These are phyloP conservation scores for Dactylella cylindrospora DNA, from an alignment of 2,329 filamentous ascomycete genomes.

Conservation along the genomic window DNA sequence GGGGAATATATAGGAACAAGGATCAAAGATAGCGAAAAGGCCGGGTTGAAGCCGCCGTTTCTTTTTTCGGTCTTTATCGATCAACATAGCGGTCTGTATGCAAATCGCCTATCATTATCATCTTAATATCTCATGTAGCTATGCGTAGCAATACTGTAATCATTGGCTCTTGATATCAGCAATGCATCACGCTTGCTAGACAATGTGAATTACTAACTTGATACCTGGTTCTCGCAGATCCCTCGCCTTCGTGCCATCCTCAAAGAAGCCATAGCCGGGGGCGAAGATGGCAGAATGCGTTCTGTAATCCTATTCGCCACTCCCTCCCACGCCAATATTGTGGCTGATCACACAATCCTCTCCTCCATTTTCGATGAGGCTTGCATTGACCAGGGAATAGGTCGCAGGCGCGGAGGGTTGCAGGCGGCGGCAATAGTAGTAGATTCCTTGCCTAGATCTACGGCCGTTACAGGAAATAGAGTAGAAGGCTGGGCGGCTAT, in stretches of 20 bases:
- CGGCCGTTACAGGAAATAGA: background rate
- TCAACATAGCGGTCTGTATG: too few relatives aligned
- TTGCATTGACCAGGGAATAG: too few relatives aligned
- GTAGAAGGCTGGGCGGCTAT: slow-evolving; percentile 17
- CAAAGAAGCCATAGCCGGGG: slow-evolving; percentile 1
- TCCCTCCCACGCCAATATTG: slow-evolving; percentile 9
- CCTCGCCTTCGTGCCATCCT: slow-evolving; percentile 6
- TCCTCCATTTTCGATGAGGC: slow-evolving; percentile 14
- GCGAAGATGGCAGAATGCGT: background rate
- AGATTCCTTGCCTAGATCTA: background rate
- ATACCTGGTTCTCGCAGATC: background rate
- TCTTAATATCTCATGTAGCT: too few relatives aligned
- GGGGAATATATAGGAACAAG: too few relatives aligned
- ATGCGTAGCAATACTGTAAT: too few relatives aligned
- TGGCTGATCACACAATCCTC: slow-evolving; percentile 16
- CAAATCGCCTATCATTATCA: too few relatives aligned
- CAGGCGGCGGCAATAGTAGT: slow-evolving; percentile 11
- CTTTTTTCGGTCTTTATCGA: too few relatives aligned
- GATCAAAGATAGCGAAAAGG: too few relatives aligned
- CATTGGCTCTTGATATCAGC: too few relatives aligned
- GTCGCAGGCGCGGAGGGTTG: slow-evolving; percentile 1
- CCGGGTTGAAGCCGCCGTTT: too few relatives aligned
- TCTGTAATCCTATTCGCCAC: slow-evolving; percentile 18
- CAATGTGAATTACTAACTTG: too few relatives aligned
- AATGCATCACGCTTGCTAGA: too few relatives aligned